These are phyloP conservation scores for Jackrogersella multiformis DNA, from an alignment of 495 filamentous ascomycete species.

Conservation along the genomic window DNA sequence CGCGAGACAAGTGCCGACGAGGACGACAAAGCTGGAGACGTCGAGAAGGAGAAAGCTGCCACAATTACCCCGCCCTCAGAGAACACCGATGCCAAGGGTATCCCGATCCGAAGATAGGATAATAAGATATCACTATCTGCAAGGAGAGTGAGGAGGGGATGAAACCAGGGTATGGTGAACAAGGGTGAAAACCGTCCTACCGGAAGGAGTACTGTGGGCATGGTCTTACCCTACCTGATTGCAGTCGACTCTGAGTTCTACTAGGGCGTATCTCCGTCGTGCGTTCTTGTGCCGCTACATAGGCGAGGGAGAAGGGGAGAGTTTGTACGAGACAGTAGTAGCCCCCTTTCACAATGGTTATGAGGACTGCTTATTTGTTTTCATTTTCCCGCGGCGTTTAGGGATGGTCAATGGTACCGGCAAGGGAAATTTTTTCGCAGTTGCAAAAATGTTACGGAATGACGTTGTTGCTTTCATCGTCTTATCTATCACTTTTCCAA, in stretches of 20 bases:
- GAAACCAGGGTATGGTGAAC: background rate
- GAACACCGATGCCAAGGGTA: conserved; percentile 55
- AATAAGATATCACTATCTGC: background rate
- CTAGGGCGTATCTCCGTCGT: background rate
- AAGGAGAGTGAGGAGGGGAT: background rate
- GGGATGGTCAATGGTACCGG: conserved; percentile 10
- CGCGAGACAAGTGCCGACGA: conserved; percentile 80
- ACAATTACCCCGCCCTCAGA: background rate
- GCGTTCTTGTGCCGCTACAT: background rate
- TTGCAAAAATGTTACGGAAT: conserved; percentile 13
- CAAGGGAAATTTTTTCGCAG: conserved; percentile 3
- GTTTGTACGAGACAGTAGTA: background rate
- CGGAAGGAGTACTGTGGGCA: background rate
- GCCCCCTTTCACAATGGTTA: conserved; percentile 10
- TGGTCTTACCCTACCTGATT: background rate
- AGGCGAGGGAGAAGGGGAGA: background rate
- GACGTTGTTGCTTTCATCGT: conserved; percentile 17
- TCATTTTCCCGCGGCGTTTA: background rate
- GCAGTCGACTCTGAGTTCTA: conserved; percentile 5
- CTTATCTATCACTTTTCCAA: background rate
- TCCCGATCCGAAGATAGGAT: conserved; percentile 69
- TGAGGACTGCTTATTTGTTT: conserved; percentile 2
- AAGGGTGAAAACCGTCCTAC: too few relatives aligned
- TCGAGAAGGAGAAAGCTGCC: conserved; percentile 34
- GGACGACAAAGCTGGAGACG: conserved; percentile 47